A percentile compares a stretch with the other conserved stretches of the same genome.
Evolutionary conservation across 768 basidiomycete species (phyloP).

Genomic region (Trametes gibbosa): DNA sequence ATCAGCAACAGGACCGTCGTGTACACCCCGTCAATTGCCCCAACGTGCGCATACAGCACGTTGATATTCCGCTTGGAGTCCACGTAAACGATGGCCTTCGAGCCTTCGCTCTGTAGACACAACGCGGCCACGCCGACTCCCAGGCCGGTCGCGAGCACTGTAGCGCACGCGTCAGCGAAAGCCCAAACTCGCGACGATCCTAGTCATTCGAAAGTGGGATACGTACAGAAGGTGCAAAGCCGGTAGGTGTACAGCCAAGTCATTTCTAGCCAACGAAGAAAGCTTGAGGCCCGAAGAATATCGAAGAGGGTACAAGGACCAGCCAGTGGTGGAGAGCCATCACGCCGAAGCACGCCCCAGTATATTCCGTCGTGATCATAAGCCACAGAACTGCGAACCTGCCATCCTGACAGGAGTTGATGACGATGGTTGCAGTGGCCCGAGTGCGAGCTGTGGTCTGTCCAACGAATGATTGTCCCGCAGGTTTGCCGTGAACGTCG

Average conservation of each 20-base stretch:
- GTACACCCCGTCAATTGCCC: background rate
- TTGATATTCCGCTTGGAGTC: background rate
- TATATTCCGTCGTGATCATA: too few species aligned
- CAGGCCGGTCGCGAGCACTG: background rate
- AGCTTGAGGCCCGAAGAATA: background rate
- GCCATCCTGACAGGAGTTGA: too few species aligned
- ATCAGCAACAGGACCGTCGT: background rate
- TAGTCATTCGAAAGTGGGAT: too few species aligned
- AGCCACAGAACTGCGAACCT: too few species aligned
- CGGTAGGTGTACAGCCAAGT: background rate
- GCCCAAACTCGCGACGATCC: too few species aligned
- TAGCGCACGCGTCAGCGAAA: background rate
- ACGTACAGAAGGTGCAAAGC: conserved; percentile 1
- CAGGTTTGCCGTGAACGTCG: too few species aligned
- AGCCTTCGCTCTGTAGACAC: background rate
- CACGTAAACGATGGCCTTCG: background rate
- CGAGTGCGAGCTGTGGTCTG: too few species aligned
- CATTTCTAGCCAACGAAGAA: background rate
- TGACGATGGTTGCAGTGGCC: too few species aligned
- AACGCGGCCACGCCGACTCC: background rate
- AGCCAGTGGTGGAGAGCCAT: background rate
- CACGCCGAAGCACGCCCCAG: too few species aligned
- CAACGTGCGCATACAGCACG: background rate
- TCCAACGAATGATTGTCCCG: too few species aligned
- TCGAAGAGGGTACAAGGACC: background rate